phyloP scores from a whole-genome alignment of 768 basidiomycete species.

The Termitomyces sp. region DNA sequence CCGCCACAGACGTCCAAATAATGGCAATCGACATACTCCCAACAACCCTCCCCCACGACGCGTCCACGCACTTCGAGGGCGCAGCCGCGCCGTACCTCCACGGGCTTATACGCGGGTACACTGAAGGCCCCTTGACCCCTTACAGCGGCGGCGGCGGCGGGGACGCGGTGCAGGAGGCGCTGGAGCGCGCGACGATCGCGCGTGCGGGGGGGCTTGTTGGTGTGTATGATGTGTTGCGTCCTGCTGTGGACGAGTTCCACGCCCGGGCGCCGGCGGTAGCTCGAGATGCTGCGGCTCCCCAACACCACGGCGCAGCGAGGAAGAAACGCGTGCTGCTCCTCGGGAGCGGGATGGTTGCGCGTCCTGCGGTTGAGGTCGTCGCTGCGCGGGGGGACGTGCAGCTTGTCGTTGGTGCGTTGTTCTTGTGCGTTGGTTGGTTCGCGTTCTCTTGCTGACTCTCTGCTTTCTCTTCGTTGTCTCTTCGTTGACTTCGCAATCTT shows the following conservation, averaged over 20 bases:
- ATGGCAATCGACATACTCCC: slow-evolving; percentile 94
- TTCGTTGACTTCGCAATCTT: too few relatives aligned
- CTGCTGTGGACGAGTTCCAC: slow-evolving; percentile 41
- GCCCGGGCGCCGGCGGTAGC: too few relatives aligned
- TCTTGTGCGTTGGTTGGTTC: too few relatives aligned
- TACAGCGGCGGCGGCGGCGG: too few relatives aligned
- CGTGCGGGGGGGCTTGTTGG: slow-evolving; percentile 47
- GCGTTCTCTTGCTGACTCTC: too few relatives aligned
- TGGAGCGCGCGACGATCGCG: slow-evolving; percentile 73
- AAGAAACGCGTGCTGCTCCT: slow-evolving; percentile 75
- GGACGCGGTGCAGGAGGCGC: slow-evolving; percentile 30
- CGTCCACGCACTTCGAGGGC: slow-evolving; percentile 70
- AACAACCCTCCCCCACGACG: slow-evolving; percentile 75
- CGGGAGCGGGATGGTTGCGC: slow-evolving; percentile 95
- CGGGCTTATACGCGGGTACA: slow-evolving; percentile 35
- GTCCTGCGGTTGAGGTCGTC: slow-evolving; percentile 78
- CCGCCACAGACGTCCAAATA: slow-evolving; percentile 61
- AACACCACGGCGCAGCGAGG: neutral
- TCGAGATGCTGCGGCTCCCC: too few relatives aligned
- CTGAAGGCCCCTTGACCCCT: too few relatives aligned
- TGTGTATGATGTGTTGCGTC: slow-evolving; percentile 55
- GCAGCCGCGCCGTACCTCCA: slow-evolving; percentile 66
- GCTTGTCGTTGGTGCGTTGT: slow-evolving; percentile 71
- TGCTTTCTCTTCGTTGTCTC: too few relatives aligned
- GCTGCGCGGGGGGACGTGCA: slow-evolving; percentile 57